Base-by-base conservation (phyloP, 768 basidiomycete species). In the Suillus sp. region DNA sequence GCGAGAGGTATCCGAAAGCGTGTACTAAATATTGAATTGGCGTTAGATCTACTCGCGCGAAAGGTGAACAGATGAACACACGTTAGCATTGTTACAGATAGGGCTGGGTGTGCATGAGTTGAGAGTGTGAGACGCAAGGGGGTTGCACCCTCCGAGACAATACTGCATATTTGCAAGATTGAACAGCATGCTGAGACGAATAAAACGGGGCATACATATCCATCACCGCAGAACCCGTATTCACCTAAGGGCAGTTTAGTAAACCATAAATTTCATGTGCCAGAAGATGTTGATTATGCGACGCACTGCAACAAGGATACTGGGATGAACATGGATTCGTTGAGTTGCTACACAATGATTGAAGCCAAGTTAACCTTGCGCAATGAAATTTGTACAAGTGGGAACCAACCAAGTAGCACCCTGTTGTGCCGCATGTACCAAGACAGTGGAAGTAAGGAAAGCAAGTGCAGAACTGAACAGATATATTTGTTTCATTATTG, bases 111-210 rank as follows among this genome's bases (percentile, higher is more conserved):
- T 75, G 77, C 92, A 95, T 0, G 92, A 92, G 63, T 77, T 76
- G 43, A 89, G 75, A 3, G 82, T 72, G 69, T 86, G 69, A 7
- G 93, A 95, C 48, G 80, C 76, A 35, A 92, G 80, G 22, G 93
- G 92, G 70, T 95, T 86, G 78, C 93, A 95, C n/a, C 93, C 93
- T 54, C 91, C 91, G 38, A 93, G 78, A 71, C 93, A 94, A 73
- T 87, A 94, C 87, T 92, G 67, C 22, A 58, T 35, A 57, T 40
- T 51, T 9, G 3, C 65, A 27, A 45, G 48, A 20, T 25, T 71
- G 60, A 72, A 18, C 27, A 11, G 18, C 38, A 27, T 57, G 18
- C 2, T 40, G 18, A 40, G 40, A 32, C 40, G 1, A 11, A 10
- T 27, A 13, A 6, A 45, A n/a, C 8, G 13, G 59, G 27, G 70